Evolutionary conservation across 2,329 filamentous ascomycete species (phyloP).

Genomic region (Pyrenophora tritici-repentis): DNA sequence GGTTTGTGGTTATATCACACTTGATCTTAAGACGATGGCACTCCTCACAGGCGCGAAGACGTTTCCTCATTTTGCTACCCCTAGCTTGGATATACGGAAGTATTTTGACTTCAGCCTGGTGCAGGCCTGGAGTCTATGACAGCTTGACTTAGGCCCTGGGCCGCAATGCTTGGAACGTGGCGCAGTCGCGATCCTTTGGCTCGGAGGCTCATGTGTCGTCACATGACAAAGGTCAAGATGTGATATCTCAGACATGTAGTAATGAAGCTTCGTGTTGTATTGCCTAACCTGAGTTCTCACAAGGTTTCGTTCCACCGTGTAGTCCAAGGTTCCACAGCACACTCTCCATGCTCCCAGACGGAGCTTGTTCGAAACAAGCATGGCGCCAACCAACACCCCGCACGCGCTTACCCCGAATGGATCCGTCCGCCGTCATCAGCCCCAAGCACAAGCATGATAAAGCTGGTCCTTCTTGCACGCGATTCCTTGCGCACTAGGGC

Average conservation of each 20-base stretch:
- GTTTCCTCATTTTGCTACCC: slow-evolving; percentile 25
- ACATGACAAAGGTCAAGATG: too few relatives aligned
- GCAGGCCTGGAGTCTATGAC: slow-evolving; percentile 6
- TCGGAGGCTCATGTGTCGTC: too few relatives aligned
- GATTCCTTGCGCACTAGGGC: neutral
- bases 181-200: neutral
- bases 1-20: slow-evolving; percentile 28
- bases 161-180: slow-evolving; percentile 4
- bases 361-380: slow-evolving; percentile 28
- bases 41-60: slow-evolving; percentile 34
- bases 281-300: neutral
- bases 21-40: slow-evolving; percentile 40
- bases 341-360: neutral
- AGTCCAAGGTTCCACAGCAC: too few relatives aligned
- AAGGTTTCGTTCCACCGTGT: too few relatives aligned
- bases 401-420: slow-evolving; percentile 4
- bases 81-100: neutral
- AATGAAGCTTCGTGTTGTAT: neutral
- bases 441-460: too few relatives aligned
- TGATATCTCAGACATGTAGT: too few relatives aligned
- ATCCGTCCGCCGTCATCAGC: neutral
- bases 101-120: neutral
- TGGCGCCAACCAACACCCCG: slow-evolving; percentile 9
- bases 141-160: slow-evolving; percentile 1
- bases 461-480: too few relatives aligned